Base-by-base conservation (phyloP, 192 early-diverging fungal genomes). In the Umbelopsis vinacea region DNA sequence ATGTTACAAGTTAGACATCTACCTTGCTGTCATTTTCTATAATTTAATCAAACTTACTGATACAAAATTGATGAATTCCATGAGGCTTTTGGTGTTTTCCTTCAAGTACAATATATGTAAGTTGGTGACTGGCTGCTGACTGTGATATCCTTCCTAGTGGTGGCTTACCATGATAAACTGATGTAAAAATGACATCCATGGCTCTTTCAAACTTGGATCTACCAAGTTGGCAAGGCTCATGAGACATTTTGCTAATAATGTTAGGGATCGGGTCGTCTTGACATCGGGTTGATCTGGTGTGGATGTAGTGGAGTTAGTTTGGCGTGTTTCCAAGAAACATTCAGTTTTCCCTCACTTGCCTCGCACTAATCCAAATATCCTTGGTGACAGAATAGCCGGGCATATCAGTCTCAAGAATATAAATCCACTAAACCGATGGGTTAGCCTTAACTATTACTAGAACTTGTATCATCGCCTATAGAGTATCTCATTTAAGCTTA, bases 381-480 rank as follows among this genome's bases (percentile, higher is more conserved):
- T 89, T 29, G 91, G 91, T 26, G 88, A 85, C 46, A 91, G 73
- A 79, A 92, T 92, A 0, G 91, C 91, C 0, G 91, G 90, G 52
- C 90, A 91, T 52, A 93, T 81, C 40, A 92, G 72, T 1, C 91
- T 82, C 40, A 93, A 70, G 68, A 93, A 93, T 19, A 93, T 76
- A 72, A 93, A 92, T 14, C 89, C 89, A 54, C 88, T 91, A 38
- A 86, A 69, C 1, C 54, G 72, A 0, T 73, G 74, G 21, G 71
- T 73, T 33, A 71, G 70, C 35, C 73, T 71, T 24, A 67, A n/a
- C 29, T 47, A 9, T 46, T 37, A 35, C 35, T 50, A 21, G 5
- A 23, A 57, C 33, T 46, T 2, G 6, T 43, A 43, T 12, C 5
- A 1, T 7, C 40, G 6, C 11, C 6, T 6, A 11, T 7, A 43